A percentile compares a stretch with the other conserved stretches of the same genome.
Evolutionary conservation across 2,329 filamentous ascomycete genomes (phyloP).

Genomic region (Cryphonectria japonica): DNA sequence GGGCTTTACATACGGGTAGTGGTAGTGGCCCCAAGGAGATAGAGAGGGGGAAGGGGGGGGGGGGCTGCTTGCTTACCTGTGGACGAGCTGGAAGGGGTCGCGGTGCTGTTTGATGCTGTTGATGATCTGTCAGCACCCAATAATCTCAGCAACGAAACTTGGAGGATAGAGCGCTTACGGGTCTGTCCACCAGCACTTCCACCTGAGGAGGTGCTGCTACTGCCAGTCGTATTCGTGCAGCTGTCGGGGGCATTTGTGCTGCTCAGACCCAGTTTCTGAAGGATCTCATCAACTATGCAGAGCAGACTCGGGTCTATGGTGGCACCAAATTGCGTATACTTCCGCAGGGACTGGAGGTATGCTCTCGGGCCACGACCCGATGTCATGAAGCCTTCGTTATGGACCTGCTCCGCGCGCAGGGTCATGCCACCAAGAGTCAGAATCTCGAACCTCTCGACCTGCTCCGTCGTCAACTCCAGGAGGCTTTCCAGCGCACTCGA

Average conservation of each 20-base stretch:
- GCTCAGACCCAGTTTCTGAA: slow-evolving; percentile 40
- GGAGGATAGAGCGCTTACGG: neutral
- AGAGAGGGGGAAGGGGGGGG: neutral
- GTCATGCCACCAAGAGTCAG: slow-evolving; percentile 44
- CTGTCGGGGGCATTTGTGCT: neutral
- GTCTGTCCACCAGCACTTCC: slow-evolving; percentile 7
- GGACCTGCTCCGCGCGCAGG: slow-evolving; percentile 45
- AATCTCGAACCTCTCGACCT: slow-evolving; percentile 38
- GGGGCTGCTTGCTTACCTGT: neutral
- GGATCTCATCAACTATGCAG: slow-evolving; percentile 39
- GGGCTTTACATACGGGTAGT: neutral
- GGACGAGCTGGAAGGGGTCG: neutral
- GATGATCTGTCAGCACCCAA: neutral
- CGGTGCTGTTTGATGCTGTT: neutral
- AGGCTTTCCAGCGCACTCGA: slow-evolving; percentile 15
- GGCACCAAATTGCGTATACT: slow-evolving; percentile 45
- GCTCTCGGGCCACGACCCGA: slow-evolving; percentile 43
- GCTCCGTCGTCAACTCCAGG: slow-evolving; percentile 20
- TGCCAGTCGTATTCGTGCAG: slow-evolving; percentile 11
- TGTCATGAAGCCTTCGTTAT: slow-evolving; percentile 43
- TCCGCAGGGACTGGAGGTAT: slow-evolving; percentile 35
- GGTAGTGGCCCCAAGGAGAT: neutral
- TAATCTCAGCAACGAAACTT: neutral
- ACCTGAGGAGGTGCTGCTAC: neutral
- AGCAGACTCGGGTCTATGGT: slow-evolving; percentile 41